A percentile compares a stretch with the other conserved stretches of the same genome.
phyloP scores from a whole-genome alignment of 805 yeast genomes.

The Saccharomycopsis sp. region DNA sequence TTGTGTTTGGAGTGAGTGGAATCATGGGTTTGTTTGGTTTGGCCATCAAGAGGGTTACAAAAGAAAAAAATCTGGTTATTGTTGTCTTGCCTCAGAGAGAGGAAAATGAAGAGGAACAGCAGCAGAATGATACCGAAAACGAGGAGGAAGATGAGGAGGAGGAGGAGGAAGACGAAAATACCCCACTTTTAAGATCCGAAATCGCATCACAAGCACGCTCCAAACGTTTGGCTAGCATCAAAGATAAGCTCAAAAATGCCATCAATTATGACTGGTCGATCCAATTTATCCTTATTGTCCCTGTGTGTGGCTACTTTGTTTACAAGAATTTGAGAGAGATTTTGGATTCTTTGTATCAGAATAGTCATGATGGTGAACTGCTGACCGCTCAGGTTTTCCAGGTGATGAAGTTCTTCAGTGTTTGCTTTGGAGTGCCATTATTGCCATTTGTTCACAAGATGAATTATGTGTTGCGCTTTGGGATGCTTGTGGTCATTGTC shows the following conservation, averaged over 20 bases:
- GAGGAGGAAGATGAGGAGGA: conserved; percentile 20
- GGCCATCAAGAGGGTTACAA: conserved; percentile 21
- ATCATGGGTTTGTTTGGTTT: conserved; percentile 37
- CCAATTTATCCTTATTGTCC: conserved; percentile 62
- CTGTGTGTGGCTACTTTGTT: conserved; percentile 48
- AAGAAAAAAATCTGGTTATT: conserved; percentile 8
- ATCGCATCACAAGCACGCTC: background rate
- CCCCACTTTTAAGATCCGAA: background rate
- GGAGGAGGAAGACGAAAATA: conserved; percentile 2
- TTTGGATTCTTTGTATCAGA: conserved; percentile 58
- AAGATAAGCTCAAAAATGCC: background rate
- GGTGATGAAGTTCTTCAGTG: conserved; percentile 29
- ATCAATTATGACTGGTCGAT: conserved; percentile 69
- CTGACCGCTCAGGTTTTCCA: conserved; percentile 35
- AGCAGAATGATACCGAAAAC: conserved; percentile 23
- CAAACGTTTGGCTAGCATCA: background rate
- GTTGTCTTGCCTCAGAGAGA: conserved; percentile 13
- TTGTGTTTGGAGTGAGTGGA: conserved; percentile 31
- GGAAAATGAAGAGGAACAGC: conserved; percentile 20
- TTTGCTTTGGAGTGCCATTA: conserved; percentile 39
- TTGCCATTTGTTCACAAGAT: conserved; percentile 64
- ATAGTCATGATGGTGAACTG: conserved; percentile 54
- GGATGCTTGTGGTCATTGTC: conserved; percentile 32
- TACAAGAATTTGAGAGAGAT: conserved; percentile 44
- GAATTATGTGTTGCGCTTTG: conserved; percentile 40